Conservation (phyloP, 2,329 filamentous ascomycete species). For the Taxawa tesnikishii region DNA sequence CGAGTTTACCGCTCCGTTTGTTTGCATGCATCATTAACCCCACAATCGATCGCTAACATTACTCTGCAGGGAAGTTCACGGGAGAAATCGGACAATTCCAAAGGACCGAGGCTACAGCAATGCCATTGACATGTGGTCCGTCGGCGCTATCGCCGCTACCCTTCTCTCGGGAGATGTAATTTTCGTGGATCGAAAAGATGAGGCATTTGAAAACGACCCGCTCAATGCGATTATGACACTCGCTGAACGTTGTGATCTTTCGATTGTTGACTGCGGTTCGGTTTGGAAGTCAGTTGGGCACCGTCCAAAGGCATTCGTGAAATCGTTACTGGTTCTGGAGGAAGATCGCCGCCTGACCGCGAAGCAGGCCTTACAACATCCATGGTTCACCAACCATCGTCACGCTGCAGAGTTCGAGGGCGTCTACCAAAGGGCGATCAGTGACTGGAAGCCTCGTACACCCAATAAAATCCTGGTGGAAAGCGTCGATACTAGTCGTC, state of each 20-base stretch:
- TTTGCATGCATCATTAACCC: constrained; percentile 10
- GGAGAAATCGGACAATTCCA: constrained; percentile 16
- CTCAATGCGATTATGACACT: constrained; percentile 18
- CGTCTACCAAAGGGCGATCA: constrained; percentile 36
- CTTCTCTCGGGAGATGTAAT: constrained; percentile 39
- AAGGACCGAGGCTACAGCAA: constrained; percentile 38
- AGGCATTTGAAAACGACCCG: constrained; percentile 13
- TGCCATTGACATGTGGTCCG: constrained; percentile 49
- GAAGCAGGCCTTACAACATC: constrained; percentile 39
- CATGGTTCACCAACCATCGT: constrained; percentile 43
- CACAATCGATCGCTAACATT: constrained; percentile 1
- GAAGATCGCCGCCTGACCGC: constrained; percentile 39
- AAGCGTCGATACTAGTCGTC: too few relatives aligned
- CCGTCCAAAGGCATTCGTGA: constrained; percentile 36
- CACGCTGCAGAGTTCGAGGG: constrained; percentile 35
- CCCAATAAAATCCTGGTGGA: too few relatives aligned
- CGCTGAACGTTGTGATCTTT: constrained; percentile 29
- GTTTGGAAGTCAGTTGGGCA: constrained; percentile 27
- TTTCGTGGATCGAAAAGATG: constrained; percentile 27
- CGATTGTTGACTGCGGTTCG: constrained; percentile 27
- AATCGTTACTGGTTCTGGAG: constrained; percentile 36
- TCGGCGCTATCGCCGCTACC: constrained; percentile 42
- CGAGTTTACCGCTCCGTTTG: constrained; percentile 48
- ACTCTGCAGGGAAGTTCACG: constrained; percentile 21
- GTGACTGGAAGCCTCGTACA: constrained; percentile 39